These are phyloP conservation scores for Mangifera indica DNA, from an alignment of 345 rosid species.

Conservation along the genomic window DNA sequence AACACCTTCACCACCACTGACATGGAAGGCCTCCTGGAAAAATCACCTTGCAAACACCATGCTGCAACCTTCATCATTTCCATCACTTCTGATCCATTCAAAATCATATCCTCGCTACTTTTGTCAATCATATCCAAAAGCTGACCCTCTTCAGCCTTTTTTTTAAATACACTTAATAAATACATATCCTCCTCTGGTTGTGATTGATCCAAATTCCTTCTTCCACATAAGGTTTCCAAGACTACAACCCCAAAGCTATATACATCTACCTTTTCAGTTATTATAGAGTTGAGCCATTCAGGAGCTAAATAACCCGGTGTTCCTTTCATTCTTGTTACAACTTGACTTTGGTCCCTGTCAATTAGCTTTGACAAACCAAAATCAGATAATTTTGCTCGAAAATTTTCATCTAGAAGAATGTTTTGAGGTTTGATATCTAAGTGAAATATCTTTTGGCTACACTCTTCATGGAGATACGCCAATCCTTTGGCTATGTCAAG, in stretches of 20 bases:
- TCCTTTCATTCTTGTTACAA: neutral
- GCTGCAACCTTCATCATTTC: neutral
- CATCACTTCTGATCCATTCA: neutral
- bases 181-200: no score
- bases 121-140: neutral
- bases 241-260: no score
- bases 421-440: neutral
- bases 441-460: neutral
- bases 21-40: neutral
- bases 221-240: no score
- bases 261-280: no score
- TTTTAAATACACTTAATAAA: no score
- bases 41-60: neutral
- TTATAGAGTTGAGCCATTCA: neutral
- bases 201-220: no score
- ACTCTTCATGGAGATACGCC: neutral
- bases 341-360: slow-evolving; percentile 2
- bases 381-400: no score
- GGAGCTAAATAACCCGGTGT: neutral
- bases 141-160: no score
- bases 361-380: neutral
- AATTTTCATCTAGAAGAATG: no score
- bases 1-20: neutral
- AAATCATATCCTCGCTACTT: neutral
- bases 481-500: neutral